Base-by-base conservation (phyloP, 306 rosid genomes). In the Amphicarpaea edgeworthii region DNA sequence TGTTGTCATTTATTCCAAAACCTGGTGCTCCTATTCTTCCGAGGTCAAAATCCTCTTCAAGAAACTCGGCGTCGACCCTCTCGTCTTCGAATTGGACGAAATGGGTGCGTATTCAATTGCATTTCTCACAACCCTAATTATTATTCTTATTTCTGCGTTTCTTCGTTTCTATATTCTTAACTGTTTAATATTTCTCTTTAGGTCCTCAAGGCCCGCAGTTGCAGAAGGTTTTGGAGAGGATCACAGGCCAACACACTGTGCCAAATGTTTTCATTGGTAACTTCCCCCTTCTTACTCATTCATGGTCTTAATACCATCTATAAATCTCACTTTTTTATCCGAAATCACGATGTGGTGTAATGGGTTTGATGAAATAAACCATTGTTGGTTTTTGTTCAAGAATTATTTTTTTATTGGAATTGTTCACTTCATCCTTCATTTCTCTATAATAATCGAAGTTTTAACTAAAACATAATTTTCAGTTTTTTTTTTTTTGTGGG, bases 121-220 rank as follows among this genome's bases (percentile, higher is more conserved):
- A 24, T 16, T 40, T 19, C 24, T 1, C 26, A 71, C 9, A 60
- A 55, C 66, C 76, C 79, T 77, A 72, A 32, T 3, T 30, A 8
- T 60, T n/a, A n/a, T n/a, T n/a, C n/a, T n/a, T n/a, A n/a, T n/a
- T n/a, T n/a, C n/a, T n/a, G n/a, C n/a, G n/a, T n/a, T n/a, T n/a
- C n/a, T n/a, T n/a, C n/a, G n/a, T n/a, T n/a, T n/a, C n/a, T n/a
- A n/a, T n/a, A n/a, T n/a, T n/a, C n/a, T n/a, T n/a, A n/a, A n/a
- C n/a, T n/a, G n/a, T n/a, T n/a, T n/a, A n/a, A n/a, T n/a, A n/a
- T n/a, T n/a, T n/a, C n/a, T n/a, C n/a, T n/a, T n/a, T n/a, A 95
- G 99, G 97, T 84, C 86, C 93, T 74, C 99, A 95, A 85, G 99
- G 99, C 76, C 97, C 97, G 19, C 97, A 95, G 76, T 54, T 95